Evolutionary conservation across 176 grass and related monocot genomes (phyloP).

Genomic region (Carex scoparia): DNA sequence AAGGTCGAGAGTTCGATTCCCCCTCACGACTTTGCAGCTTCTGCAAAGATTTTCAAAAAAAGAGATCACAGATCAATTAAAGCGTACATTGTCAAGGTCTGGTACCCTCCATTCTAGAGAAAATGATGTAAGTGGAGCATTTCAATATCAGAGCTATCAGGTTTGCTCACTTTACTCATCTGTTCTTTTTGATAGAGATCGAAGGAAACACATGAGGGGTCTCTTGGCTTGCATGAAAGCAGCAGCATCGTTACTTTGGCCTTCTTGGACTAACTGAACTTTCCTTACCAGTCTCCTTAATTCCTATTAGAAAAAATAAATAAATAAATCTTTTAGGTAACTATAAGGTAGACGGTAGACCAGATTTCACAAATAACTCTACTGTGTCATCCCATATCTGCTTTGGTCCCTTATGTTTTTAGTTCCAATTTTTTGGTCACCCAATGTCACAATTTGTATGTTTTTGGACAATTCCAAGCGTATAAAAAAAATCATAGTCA

Average conservation of each 20-base stretch:
- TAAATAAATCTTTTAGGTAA: not conserved
- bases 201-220: slow-evolving; percentile 59
- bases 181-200: slow-evolving; percentile 62
- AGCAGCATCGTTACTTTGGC: slow-evolving; percentile 21
- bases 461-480: not conserved
- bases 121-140: not conserved
- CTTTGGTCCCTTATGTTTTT: not conserved
- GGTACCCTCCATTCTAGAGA: not conserved
- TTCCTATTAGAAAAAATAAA: slow-evolving; percentile 38
- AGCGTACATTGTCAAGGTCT: not conserved
- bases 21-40: too few species aligned
- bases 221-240: slow-evolving; percentile 45
- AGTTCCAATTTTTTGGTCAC: not conserved
- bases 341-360: not conserved
- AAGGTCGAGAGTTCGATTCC: too few species aligned
- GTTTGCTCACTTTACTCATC: slow-evolving; percentile 21
- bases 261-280: slow-evolving; percentile 55
- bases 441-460: not conserved
- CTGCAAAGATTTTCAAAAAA: too few species aligned
- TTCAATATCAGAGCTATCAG: not conserved
- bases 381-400: not conserved
- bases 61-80: not conserved
- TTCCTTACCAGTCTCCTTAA: slow-evolving; percentile 66
- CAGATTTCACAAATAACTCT: not conserved
- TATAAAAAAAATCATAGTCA: not conserved